Base-by-base conservation (phyloP, 495 filamentous ascomycete species). In the Haplographium delicatum region DNA sequence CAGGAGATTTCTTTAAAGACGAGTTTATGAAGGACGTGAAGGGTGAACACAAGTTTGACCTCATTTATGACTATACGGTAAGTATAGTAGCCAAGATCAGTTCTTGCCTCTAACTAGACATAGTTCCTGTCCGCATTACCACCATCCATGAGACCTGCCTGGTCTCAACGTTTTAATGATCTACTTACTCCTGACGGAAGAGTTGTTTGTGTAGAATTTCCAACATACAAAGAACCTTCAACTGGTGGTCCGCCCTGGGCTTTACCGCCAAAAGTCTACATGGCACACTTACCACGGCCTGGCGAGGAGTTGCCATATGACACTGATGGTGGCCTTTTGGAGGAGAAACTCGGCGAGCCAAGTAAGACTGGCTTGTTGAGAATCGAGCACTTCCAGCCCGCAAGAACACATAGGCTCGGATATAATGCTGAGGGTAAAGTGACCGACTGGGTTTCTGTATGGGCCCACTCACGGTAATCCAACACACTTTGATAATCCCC, bases 21-120 rank as follows among this genome's bases (percentile, higher is more conserved):
- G 76, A 71, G 10, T 89, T 84, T 76, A 49, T 73, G 50, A 53
- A 71, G 34, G 66, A 72, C 16, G 62, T 73, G 3, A 54, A 66
- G n/a, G 66, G 67, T 13, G 71, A 73, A 50, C 71, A 65, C 10
- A 62, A 56, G 26, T 90, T 89, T 68, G 86, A 94, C 68, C 60
- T 93, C 22, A 80, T 91, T 31, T 93, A 89, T 69, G 88, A 93
- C 64, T 90, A 91, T 62, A 89, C 86, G 23, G 87, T 89, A 72
- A 56, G 80, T 56, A 7, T 13, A 24, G n/a, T n/a, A n/a, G n/a
- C n/a, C n/a, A n/a, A n/a, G n/a, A n/a, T n/a, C n/a, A n/a, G n/a
- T n/a, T n/a, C n/a, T n/a, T n/a, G n/a, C n/a, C n/a, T n/a, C n/a
- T n/a, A n/a, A n/a, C n/a, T n/a, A 5, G 9, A 7, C 25, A 23